Evolutionary conservation across 495 filamentous ascomycete genomes (phyloP).

Genomic region (Lichenothelia convexa): DNA sequence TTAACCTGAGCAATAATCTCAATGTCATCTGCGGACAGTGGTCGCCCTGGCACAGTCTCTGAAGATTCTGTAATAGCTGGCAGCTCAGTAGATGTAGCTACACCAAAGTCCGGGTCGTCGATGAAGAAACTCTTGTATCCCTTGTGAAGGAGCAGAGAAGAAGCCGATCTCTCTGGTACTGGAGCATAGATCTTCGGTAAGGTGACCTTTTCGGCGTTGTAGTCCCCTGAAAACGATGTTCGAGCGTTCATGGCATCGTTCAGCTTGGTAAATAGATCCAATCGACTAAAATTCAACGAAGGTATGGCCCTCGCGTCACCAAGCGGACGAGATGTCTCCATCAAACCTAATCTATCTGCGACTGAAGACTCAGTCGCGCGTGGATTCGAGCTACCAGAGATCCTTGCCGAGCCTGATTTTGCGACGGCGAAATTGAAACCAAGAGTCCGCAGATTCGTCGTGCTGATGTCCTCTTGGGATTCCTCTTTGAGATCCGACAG

Average conservation of each 20-base stretch:
- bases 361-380: constrained; percentile 4
- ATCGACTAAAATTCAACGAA: constrained; percentile 22
- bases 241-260: constrained; percentile 18
- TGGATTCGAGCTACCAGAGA: constrained; percentile 1
- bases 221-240: constrained; percentile 7
- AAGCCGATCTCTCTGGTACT: constrained; percentile 11
- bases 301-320: constrained; percentile 17
- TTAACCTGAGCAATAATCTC: constrained; percentile 18
- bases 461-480: constrained; percentile 21
- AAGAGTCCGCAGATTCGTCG: constrained; percentile 10
- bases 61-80: neutral
- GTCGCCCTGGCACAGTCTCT: constrained; percentile 2
- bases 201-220: neutral
- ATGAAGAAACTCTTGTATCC: constrained; percentile 22
- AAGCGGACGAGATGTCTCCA: constrained; percentile 7
- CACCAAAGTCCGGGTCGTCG: constrained; percentile 16
- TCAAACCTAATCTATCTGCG: constrained; percentile 10
- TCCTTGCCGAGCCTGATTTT: constrained; percentile 6
- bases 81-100: too few species aligned
- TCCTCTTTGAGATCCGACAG: constrained; percentile 22
- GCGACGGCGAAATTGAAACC: constrained; percentile 13
- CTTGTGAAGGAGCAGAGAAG: constrained; percentile 15
- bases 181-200: constrained; percentile 10
- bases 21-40: constrained; percentile 16
- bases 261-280: constrained; percentile 20